phyloP scores from a whole-genome alignment of 768 basidiomycete species.

The Naganishia onofrii region DNA sequence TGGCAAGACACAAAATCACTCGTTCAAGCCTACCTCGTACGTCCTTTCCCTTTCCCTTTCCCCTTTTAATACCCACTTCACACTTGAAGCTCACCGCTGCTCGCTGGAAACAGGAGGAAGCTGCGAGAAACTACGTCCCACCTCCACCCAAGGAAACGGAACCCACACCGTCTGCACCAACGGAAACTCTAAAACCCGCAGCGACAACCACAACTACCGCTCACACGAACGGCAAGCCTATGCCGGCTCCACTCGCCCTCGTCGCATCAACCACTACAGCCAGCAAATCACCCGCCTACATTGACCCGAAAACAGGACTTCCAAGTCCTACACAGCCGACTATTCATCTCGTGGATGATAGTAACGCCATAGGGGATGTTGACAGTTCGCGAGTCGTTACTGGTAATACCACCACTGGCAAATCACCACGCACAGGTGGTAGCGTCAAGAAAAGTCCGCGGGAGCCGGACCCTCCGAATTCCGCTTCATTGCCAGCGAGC shows the following conservation, averaged over 20 bases:
- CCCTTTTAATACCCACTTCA: background rate
- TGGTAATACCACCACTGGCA: background rate
- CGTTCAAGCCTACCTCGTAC: constrained; percentile 10
- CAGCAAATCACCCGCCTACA: background rate
- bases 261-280: background rate
- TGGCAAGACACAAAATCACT: constrained; percentile 12
- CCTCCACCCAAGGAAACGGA: background rate
- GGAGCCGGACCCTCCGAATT: background rate
- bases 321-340: constrained; percentile 17
- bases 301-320: constrained; percentile 12
- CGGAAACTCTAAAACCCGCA: background rate
- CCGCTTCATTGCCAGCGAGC: too few species aligned
- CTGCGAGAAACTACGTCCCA: constrained; percentile 13
- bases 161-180: background rate
- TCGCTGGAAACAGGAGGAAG: constrained; percentile 2
- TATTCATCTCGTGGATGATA: background rate
- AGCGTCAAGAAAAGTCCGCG: background rate
- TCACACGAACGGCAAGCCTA: background rate
- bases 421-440: background rate
- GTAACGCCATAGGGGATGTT: background rate
- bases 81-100: background rate
- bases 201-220: background rate
- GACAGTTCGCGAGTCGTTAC: background rate
- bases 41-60: background rate
- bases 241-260: background rate